Percentiles rank a stretch among this genome's conserved stretches.
These are phyloP conservation scores for Globisporangium polare DNA, from an alignment of 352 stramenopile species.

Conservation along the genomic window DNA sequence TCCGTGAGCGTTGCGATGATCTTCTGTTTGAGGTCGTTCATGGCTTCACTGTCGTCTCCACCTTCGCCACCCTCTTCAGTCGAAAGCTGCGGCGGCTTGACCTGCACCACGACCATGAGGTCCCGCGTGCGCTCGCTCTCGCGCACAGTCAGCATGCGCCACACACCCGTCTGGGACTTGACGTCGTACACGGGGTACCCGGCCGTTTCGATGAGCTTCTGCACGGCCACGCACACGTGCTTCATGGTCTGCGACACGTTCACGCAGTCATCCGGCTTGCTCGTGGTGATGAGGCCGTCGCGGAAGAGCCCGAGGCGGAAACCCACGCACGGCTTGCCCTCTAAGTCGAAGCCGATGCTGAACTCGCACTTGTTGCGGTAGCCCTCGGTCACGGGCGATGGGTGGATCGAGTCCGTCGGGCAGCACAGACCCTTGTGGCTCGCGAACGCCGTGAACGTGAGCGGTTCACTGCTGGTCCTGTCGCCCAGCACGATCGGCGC, in stretches of 20 bases:
- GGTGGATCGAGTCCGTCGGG: slow-evolving; percentile 82
- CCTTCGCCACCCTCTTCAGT: slow-evolving; percentile 22
- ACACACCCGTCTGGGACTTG: slow-evolving; percentile 63
- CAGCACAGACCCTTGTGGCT: slow-evolving; percentile 85
- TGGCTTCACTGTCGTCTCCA: slow-evolving; percentile 12
- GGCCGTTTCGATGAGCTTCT: slow-evolving; percentile 52
- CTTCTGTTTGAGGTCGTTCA: slow-evolving; percentile 39
- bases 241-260: slow-evolving; percentile 86
- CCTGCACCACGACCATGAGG: slow-evolving; percentile 77
- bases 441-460: slow-evolving; percentile 51
- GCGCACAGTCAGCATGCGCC: slow-evolving; percentile 74
- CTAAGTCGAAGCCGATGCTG: slow-evolving; percentile 87
- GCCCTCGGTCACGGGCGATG: slow-evolving; percentile 78
- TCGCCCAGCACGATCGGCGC: slow-evolving; percentile 23
- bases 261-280: slow-evolving; percentile 59
- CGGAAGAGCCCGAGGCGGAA: slow-evolving; percentile 86
- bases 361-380: slow-evolving; percentile 99
- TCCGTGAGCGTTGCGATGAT: slow-evolving; percentile 47
- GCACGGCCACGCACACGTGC: slow-evolving; percentile 59
- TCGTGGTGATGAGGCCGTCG: slow-evolving; percentile 69
- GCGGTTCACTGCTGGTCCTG: not conserved
- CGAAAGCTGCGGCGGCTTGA: slow-evolving; percentile 37
- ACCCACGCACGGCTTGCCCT: slow-evolving; percentile 76
- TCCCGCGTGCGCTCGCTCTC: slow-evolving; percentile 60
- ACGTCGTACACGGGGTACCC: slow-evolving; percentile 71